Conservation (phyloP, 2,329 filamentous ascomycete species). For the Penicillium vulpinum region DNA sequence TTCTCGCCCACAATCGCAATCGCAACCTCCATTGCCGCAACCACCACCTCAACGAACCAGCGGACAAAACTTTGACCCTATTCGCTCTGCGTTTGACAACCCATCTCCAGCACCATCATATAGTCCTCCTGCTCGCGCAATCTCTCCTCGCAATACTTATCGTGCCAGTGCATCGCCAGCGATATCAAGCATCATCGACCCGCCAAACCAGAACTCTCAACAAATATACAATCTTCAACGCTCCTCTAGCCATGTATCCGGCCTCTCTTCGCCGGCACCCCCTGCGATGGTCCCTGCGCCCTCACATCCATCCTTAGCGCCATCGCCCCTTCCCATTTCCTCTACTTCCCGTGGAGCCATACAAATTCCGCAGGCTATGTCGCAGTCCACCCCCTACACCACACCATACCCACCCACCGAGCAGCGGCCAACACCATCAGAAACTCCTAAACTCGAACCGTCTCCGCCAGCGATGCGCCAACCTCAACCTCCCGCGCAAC, state of each 20-base stretch:
- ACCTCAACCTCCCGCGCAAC: constrained; percentile 18
- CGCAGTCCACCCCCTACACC: constrained; percentile 16
- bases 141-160: constrained; percentile 53
- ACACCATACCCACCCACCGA: constrained; percentile 25
- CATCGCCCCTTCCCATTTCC: constrained; percentile 24
- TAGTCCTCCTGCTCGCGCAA: constrained; percentile 49
- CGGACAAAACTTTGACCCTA: constrained; percentile 85
- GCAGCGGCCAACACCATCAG: constrained; percentile 26
- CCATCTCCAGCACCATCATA: constrained; percentile 41
- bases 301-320: constrained; percentile 25
- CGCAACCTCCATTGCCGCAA: constrained; percentile 47
- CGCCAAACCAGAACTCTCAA: constrained; percentile 43
- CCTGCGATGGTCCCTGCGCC: constrained; percentile 27
- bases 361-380: constrained; percentile 18
- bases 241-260: constrained; percentile 28
- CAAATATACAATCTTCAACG: constrained; percentile 32
- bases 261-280: constrained; percentile 29
- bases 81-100: constrained; percentile 66
- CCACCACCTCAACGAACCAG: constrained; percentile 59
- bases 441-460: constrained; percentile 23
- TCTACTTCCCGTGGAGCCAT: constrained; percentile 25
- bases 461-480: constrained; percentile 21
- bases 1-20: constrained; percentile 46
- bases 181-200: constrained; percentile 86
- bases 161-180: constrained; percentile 87